A percentile compares a stretch with the other conserved stretches of the same genome.
Conservation (phyloP, 106 monocot species). For the Dendrobium nobile region DNA sequence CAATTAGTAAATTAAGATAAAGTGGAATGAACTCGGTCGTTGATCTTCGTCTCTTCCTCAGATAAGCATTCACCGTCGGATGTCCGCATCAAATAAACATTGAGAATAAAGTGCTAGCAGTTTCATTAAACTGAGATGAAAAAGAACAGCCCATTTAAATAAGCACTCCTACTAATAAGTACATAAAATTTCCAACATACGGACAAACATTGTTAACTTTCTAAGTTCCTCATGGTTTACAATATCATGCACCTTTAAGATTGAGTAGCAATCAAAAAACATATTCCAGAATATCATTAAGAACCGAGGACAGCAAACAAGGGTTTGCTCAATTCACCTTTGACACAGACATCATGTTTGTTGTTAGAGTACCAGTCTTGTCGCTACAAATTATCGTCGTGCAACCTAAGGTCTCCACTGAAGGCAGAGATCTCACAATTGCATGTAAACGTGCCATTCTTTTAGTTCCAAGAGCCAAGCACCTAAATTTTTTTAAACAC, state of each 20-base stretch:
- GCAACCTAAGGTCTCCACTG: conserved; percentile 97
- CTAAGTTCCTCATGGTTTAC: not conserved
- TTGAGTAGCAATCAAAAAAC: not conserved
- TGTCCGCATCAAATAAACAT: not conserved
- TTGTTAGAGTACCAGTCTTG: conserved; percentile 97
- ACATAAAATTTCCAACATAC: not conserved
- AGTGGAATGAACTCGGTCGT: no score
- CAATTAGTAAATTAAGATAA: no score
- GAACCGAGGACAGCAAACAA: not conserved
- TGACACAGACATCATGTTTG: conserved; percentile 99
- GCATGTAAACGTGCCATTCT: conserved; percentile 99
- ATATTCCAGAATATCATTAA: not conserved
- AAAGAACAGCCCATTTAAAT: not conserved
- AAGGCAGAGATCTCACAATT: conserved; percentile 95
- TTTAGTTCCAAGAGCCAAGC: conserved; percentile 97
- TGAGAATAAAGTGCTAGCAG: not conserved
- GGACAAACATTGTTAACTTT: no score
- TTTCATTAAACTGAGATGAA: not conserved
- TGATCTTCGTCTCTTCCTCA: no score
- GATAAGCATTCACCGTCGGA: no score
- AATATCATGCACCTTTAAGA: not conserved
- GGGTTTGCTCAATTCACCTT: conserved; percentile 44
- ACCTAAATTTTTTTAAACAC: conserved; percentile 54
- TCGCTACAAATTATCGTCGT: conserved; percentile 99
- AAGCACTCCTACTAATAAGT: not conserved